Conservation (phyloP, 2,329 filamentous ascomycete genomes). For the Tolypocladium tropicale region DNA sequence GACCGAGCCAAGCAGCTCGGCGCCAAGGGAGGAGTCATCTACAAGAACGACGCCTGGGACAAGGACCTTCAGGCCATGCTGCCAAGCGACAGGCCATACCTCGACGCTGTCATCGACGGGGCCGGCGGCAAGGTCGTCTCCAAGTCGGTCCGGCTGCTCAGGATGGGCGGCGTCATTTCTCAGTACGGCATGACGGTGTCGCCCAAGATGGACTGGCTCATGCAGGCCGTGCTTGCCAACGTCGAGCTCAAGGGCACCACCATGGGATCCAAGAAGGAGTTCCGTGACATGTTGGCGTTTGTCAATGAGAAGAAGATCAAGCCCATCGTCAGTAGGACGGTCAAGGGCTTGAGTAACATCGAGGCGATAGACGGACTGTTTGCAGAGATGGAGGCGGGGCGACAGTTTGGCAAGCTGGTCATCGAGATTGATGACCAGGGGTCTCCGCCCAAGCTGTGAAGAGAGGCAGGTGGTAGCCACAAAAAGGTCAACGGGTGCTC, state of each 20-base stretch:
- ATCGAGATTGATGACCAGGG: constrained; percentile 49
- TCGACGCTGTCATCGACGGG: constrained; percentile 84
- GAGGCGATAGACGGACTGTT: constrained; percentile 75
- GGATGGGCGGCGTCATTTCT: constrained; percentile 72
- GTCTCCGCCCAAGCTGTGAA: constrained; percentile 28
- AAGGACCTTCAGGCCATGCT: constrained; percentile 57
- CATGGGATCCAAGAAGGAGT: constrained; percentile 87
- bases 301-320: constrained; percentile 61
- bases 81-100: constrained; percentile 51
- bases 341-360: constrained; percentile 64
- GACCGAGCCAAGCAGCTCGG: constrained; percentile 60
- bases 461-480: neutral
- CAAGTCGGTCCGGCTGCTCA: constrained; percentile 58
- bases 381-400: constrained; percentile 75
- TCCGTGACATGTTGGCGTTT: constrained; percentile 82
- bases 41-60: constrained; percentile 73
- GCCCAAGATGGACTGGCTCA: constrained; percentile 79
- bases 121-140: constrained; percentile 78
- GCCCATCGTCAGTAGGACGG: constrained; percentile 67
- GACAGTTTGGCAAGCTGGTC: constrained; percentile 88
- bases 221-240: constrained; percentile 77
- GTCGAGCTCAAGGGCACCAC: constrained; percentile 78
- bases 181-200: constrained; percentile 85
- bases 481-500: neutral
- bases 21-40: constrained; percentile 71